Evolutionary conservation across 1,139 yeast genomes (phyloP).

Genomic region (Zhuliangozyma blackwelliae): DNA sequence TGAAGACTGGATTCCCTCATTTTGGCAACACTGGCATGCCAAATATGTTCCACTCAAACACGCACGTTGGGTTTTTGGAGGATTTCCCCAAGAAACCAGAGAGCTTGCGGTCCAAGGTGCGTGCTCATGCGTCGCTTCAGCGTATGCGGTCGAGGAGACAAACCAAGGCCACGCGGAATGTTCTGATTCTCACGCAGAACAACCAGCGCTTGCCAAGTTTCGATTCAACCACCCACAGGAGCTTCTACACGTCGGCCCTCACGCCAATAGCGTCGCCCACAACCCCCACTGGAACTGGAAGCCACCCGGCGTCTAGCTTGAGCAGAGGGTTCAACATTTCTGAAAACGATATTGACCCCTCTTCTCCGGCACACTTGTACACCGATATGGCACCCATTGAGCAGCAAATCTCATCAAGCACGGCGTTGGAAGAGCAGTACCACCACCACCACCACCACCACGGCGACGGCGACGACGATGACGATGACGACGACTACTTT

Average conservation of each 20-base stretch:
- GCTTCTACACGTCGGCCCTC: conserved; percentile 1
- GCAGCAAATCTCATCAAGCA: conserved; percentile 8
- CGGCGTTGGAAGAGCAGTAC: conserved; percentile 3
- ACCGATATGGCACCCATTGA: conserved; percentile 9
- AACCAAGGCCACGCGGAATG: conserved; percentile 42
- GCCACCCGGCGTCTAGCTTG: conserved; percentile 4
- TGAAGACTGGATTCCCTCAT: conserved; percentile 14
- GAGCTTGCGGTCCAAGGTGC: conserved; percentile 46
- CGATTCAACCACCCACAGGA: conserved; percentile 12
- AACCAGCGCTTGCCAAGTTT: conserved; percentile 20
- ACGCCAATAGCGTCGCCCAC: conserved; percentile 18
- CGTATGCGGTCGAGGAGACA: conserved; percentile 59
- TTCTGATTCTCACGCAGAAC: conserved; percentile 22
- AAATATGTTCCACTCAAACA: conserved; percentile 4
- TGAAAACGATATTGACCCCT: conserved; percentile 4
- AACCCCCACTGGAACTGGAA: conserved; percentile 9
- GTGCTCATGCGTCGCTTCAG: conserved; percentile 64
- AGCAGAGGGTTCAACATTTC: background rate
- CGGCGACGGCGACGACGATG: background rate
- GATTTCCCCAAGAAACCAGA: conserved; percentile 26
- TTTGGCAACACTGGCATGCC: conserved; percentile 2
- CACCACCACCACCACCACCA: conserved; percentile 1
- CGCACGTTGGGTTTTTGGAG: conserved; percentile 18
- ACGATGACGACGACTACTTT: background rate
- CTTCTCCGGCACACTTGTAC: conserved; percentile 2